Evolutionary conservation across 129 eudicot species (phyloP).

Genomic region (Artemisia annua): DNA sequence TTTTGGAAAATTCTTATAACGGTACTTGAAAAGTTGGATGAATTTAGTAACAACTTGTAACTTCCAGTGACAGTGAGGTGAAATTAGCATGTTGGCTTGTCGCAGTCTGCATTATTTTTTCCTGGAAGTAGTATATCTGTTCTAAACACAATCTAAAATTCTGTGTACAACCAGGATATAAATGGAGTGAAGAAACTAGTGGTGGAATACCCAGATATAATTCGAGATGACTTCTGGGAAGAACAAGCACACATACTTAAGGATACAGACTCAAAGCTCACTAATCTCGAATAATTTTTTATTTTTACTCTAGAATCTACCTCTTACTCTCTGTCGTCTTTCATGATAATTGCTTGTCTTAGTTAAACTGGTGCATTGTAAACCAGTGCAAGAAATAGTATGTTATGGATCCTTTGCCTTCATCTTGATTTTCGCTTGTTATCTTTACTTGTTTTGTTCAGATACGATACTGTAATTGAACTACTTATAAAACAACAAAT

Average conservation of each 20-base stretch:
- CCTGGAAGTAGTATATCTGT: not conserved
- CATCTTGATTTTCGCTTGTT: too few relatives aligned
- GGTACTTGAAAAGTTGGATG: not conserved
- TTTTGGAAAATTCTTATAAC: not conserved
- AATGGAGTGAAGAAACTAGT: constrained; percentile 42
- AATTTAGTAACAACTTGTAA: not conserved
- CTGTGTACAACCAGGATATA: constrained; percentile 41
- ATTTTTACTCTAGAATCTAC: too few relatives aligned
- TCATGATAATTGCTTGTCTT: too few relatives aligned
- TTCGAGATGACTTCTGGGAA: constrained; percentile 59
- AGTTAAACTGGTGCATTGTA: too few relatives aligned
- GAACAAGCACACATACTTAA: constrained; percentile 49
- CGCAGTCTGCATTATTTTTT: not conserved
- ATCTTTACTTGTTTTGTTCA: too few relatives aligned
- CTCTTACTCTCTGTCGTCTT: too few relatives aligned
- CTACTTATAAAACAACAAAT: too few relatives aligned
- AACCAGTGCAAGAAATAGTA: too few relatives aligned
- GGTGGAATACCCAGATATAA: constrained; percentile 58
- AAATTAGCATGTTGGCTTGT: not conserved
- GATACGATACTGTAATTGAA: too few relatives aligned
- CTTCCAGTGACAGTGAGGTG: not conserved
- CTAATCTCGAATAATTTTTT: too few relatives aligned
- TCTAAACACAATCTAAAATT: not conserved
- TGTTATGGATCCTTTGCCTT: too few relatives aligned
- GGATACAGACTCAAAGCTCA: constrained; percentile 10